A percentile compares a stretch with the other conserved stretches of the same genome.
Evolutionary conservation across 768 basidiomycete species (phyloP).

Genomic region (Podaxis sp.): DNA sequence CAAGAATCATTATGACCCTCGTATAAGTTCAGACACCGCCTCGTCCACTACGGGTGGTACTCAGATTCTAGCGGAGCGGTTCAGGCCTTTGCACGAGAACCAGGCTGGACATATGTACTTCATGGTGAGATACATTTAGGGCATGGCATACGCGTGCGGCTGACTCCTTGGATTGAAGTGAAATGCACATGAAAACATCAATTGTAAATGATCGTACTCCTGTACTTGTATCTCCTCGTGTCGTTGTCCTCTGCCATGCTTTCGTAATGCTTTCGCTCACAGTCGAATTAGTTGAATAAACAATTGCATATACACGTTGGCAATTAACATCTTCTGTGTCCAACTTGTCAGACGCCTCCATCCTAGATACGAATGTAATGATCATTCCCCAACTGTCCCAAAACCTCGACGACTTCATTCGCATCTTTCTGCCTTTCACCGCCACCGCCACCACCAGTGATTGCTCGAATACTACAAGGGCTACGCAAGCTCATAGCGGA

Average conservation of each 20-base stretch:
- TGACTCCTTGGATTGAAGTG: background rate
- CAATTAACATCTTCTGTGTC: background rate
- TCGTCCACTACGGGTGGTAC: constrained; percentile 44
- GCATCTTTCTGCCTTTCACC: constrained; percentile 27
- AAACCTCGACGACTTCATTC: constrained; percentile 46
- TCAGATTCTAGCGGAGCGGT: constrained; percentile 43
- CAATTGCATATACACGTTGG: background rate
- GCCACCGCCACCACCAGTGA: constrained; percentile 2
- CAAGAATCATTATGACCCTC: constrained; percentile 76
- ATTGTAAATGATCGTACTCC: too few species aligned
- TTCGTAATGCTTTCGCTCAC: background rate
- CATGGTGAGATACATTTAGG: constrained; percentile 29
- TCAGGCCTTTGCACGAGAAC: constrained; percentile 50
- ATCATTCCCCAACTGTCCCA: constrained; percentile 37
- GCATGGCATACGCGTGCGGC: background rate
- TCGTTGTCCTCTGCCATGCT: background rate
- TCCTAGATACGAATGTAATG: background rate
- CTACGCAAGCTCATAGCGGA: constrained; percentile 15
- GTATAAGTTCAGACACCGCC: constrained; percentile 51
- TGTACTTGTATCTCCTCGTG: background rate
- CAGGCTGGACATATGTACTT: constrained; percentile 59
- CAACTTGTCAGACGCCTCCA: background rate
- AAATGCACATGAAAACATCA: background rate
- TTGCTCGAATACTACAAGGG: constrained; percentile 16
- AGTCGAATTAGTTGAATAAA: background rate